Evolutionary conservation across 1,139 yeast species (phyloP), one percentile per base, ranked within the genome.

Genomic region (Yueomyces sp.): DNA sequence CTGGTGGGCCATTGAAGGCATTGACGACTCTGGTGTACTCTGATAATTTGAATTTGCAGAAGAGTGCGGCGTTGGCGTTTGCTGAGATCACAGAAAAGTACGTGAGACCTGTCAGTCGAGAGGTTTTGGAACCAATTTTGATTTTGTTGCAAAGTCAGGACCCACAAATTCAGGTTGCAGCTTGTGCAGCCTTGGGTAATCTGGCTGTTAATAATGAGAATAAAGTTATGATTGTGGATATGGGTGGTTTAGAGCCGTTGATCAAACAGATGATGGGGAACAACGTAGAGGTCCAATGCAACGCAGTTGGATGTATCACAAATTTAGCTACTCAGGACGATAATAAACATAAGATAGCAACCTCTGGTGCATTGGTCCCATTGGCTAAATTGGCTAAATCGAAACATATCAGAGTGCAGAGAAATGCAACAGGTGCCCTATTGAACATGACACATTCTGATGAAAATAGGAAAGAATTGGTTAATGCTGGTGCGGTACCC

Each of bases 281-380:
- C 45, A 91, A 93, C 57, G 94, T 91, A 48, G 99, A 91, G 63
- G 98, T 93, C 36, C 98, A 93, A 65, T 91, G 99, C 64, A 91
- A 91, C 60, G 98, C 99, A 3, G 98, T 93, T 44, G 99, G 99
- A 7, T 93, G 98, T 62, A 89, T 91, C 61, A 91, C 99, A 36
- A 91, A 91, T 62, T 75, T 91, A 63, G 98, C 98, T 11, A 91
- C 98, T n/a, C 96, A 86, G 65, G 98, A 91, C 64, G 96, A 87
- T 57, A 93, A 91, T 66, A 91, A 91, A 65, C 79, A 93, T 41
- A 87, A 86, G 62, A 91, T 91, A 56, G 98, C 99, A 28, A 81
- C 89, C 44, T 81, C 94, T 36, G 99, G 98, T n/a, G 98, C 98
- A 1, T 71, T 91, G 45, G 79, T 85, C 38, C 98, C 98, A 4